A percentile compares a stretch with the other conserved stretches of the same genome.
Evolutionary conservation across 257 asterid species (phyloP).

Genomic region (Plantago elongata): DNA sequence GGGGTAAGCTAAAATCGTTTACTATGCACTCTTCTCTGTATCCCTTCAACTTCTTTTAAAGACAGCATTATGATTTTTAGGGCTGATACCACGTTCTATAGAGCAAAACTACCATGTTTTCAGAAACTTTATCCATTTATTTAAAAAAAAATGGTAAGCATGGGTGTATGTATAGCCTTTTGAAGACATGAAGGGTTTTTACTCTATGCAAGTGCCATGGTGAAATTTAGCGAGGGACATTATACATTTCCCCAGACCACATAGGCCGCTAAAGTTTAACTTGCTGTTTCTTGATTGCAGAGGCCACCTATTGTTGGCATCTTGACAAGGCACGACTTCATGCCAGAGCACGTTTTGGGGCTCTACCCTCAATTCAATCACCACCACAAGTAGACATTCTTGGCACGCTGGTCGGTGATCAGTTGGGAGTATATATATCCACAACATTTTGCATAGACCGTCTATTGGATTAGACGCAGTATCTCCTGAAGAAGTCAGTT

Average conservation of each 20-base stretch:
- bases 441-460: too few relatives aligned
- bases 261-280: not conserved
- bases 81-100: too few relatives aligned
- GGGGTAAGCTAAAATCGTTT: constrained; percentile 41
- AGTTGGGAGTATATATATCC: too few relatives aligned
- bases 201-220: too few relatives aligned
- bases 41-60: not conserved
- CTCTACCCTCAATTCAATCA: constrained; percentile 46
- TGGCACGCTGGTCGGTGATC: not conserved
- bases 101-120: too few relatives aligned
- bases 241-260: not conserved
- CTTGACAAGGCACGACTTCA: constrained; percentile 74
- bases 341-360: constrained; percentile 72
- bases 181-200: too few relatives aligned
- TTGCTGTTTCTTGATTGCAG: constrained; percentile 36
- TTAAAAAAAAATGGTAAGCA: too few relatives aligned
- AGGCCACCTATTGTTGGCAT: constrained; percentile 68
- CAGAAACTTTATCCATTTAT: too few relatives aligned
- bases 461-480: not conserved
- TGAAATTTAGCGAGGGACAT: too few relatives aligned
- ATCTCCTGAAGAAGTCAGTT: not conserved
- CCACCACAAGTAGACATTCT: constrained; percentile 23
- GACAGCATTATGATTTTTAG: not conserved
- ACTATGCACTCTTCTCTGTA: not conserved
- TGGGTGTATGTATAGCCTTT: too few relatives aligned